Percentiles rank a stretch among this genome's conserved stretches.
Conservation (phyloP, 208 protist species). For the Leishmania guyanensis region DNA sequence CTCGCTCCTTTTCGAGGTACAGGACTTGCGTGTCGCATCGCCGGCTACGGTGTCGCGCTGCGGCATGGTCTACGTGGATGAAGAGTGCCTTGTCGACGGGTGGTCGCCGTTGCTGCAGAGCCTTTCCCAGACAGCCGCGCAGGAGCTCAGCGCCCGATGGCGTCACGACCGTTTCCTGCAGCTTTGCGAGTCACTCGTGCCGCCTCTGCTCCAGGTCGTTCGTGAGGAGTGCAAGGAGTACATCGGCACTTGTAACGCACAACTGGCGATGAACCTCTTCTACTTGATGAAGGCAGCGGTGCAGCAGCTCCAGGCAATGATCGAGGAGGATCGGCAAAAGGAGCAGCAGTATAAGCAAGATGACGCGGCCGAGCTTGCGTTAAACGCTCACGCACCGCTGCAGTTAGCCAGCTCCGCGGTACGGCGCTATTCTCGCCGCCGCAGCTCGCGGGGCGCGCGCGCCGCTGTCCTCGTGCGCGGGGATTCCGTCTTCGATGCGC, state of each 20-base stretch:
- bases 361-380: background rate
- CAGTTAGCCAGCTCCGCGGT: background rate
- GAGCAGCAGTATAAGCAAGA: slow-evolving; percentile 32
- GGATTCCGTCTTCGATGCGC: slow-evolving; percentile 79
- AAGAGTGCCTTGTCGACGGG: slow-evolving; percentile 81
- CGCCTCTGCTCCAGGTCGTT: slow-evolving; percentile 72
- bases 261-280: slow-evolving; percentile 87
- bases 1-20: slow-evolving; percentile 98
- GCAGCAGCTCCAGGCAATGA: slow-evolving; percentile 33
- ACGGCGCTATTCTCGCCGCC: slow-evolving; percentile 45
- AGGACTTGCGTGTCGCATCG: slow-evolving; percentile 96
- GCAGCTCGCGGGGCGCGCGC: slow-evolving; percentile 49
- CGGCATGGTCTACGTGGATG: slow-evolving; percentile 98
- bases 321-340: slow-evolving; percentile 38
- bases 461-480: slow-evolving; percentile 48
- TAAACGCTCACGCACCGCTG: background rate
- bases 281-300: slow-evolving; percentile 75
- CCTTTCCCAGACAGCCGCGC: slow-evolving; percentile 48
- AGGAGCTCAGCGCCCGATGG: slow-evolving; percentile 53
- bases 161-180: slow-evolving; percentile 77
- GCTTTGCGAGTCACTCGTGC: slow-evolving; percentile 66
- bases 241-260: slow-evolving; percentile 81
- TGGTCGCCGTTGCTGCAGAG: slow-evolving; percentile 74
- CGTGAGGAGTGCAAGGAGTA: slow-evolving; percentile 88
- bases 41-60: slow-evolving; percentile 98